Evolutionary conservation across 2,329 filamentous ascomycete genomes (phyloP), one percentile per base, ranked within the genome.

Genomic region (Penicillium sp.): DNA sequence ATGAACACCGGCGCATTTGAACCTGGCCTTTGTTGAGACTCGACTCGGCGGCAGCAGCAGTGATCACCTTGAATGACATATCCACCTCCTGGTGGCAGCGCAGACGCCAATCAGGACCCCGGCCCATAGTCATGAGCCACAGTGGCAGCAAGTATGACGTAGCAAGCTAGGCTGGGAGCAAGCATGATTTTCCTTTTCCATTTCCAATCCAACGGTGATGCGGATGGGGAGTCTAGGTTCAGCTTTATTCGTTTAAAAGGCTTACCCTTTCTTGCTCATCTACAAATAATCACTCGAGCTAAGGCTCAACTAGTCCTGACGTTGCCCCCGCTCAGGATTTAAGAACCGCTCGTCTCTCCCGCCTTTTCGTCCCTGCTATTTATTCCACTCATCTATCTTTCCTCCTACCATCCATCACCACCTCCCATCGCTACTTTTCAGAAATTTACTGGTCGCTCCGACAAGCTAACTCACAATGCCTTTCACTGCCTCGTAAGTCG

Each of bases 401-500:
- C 48, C 19, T 58, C 44, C 30, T 29, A 31, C 23, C 46, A 48
- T 48, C 52, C 45, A 48, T 51, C 47, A 46, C 30, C 59, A 31
- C 17, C 48, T 58, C 66, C 66, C 61, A 62, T 62, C 56, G 29
- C 53, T 63, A 29, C 30, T 56, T 30, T 26, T 49, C 41, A 57
- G 56, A 21, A 55, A 49, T 48, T 54, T 47, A 45, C 58, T 38
- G 58, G 50, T 56, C 21, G 49, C 51, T 57, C 44, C 61, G 21
- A 50, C 80, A 82, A 61, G 31, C 53, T 49, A 17, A 48, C 6
- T 62, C 69, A 67, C 56, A 73, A 88, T 82, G 79, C 75, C 79
- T 78, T 81, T 81, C 76, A 81, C 79, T 68, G 79, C 79, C 66
- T 82, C 79, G 79, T 82, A 78, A 81, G 79, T 80, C 57, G 30